Evolutionary conservation across 768 basidiomycete species (phyloP), one percentile per base, ranked within the genome.

Genomic region (Boletus rubescentipes): DNA sequence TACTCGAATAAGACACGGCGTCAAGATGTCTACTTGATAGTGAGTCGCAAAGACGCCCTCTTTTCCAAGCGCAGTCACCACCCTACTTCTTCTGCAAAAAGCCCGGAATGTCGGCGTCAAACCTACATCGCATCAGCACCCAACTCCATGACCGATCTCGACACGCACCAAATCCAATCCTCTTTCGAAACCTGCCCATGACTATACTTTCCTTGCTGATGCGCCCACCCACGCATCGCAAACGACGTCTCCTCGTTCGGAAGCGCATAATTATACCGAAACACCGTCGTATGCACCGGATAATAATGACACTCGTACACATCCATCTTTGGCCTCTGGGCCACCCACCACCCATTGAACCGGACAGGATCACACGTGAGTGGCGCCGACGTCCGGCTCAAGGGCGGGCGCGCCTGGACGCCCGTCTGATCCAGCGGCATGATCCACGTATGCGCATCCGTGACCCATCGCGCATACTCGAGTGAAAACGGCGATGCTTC

Each of bases 391-490:
- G 21, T 14, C 4, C 6, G 34, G n/a, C 40, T 51, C 41, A 29
- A 18, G 0, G 40, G 34, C 2, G 34, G 23, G 23, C 40, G 41
- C 32, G n/a, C 14, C 40, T 51, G 4, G 40, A 51, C 40, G 8
- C 49, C 49, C 3, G 49, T 51, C 23, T 18, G 32, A 14, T 50
- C 32, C 20, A 50, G 49, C 11, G 49, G 49, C 4, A 50, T 6
- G 2, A 26, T 20, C 49, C 49, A 49, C 15, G 49, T 68, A 31
- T 60, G 39, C 1, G 20, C 26, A 32, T 77, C 75, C 0, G 65
- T 64, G 2, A 77, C 62, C 65, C 63, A 70, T 8, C 77, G 67
- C 0, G 15, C 34, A 1, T 54, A 32, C 26, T 53, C 30, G 2
- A 56, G 41, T 31, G 73, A 59, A 0, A 67, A 64, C 8, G 47